Conservation (phyloP, 2,329 filamentous ascomycete species). For the Akanthomyces muscarius region DNA sequence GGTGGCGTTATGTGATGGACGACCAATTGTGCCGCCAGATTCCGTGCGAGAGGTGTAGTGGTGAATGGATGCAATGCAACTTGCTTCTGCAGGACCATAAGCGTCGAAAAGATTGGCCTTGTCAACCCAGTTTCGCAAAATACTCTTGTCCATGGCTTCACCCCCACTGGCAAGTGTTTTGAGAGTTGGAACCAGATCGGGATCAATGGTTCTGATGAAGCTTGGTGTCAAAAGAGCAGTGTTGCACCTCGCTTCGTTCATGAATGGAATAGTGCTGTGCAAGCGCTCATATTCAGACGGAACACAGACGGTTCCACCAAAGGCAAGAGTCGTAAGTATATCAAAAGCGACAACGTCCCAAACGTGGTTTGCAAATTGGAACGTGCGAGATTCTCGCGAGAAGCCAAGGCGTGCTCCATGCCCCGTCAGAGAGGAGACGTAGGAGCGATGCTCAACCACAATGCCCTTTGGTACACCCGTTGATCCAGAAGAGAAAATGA, state of each 20-base stretch:
- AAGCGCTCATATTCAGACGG: constrained; percentile 18
- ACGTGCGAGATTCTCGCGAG: neutral
- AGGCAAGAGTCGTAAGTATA: constrained; percentile 15
- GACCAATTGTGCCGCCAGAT: neutral
- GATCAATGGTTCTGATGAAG: constrained; percentile 19
- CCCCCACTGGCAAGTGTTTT: constrained; percentile 20
- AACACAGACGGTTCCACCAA: constrained; percentile 18
- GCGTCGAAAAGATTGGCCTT: constrained; percentile 21
- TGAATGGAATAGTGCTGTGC: constrained; percentile 11
- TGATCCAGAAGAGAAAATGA: constrained; percentile 20
- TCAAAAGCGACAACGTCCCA: constrained; percentile 20
- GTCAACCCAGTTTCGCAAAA: constrained; percentile 19
- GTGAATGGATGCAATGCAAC: constrained; percentile 22
- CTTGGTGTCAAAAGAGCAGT: constrained; percentile 20
- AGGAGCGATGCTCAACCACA: constrained; percentile 16
- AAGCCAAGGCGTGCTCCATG: neutral
- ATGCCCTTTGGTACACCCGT: constrained; percentile 21
- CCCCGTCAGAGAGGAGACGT: neutral
- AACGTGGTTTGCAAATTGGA: constrained; percentile 18
- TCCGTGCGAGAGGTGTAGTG: neutral
- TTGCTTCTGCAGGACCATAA: constrained; percentile 33
- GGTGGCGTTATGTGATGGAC: constrained; percentile 10
- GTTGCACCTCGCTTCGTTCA: constrained; percentile 11
- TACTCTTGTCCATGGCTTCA: constrained; percentile 29
- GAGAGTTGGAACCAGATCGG: constrained; percentile 18